phyloP scores from a whole-genome alignment of 2,329 filamentous ascomycete genomes.

The Mollisiaceae sp. region DNA sequence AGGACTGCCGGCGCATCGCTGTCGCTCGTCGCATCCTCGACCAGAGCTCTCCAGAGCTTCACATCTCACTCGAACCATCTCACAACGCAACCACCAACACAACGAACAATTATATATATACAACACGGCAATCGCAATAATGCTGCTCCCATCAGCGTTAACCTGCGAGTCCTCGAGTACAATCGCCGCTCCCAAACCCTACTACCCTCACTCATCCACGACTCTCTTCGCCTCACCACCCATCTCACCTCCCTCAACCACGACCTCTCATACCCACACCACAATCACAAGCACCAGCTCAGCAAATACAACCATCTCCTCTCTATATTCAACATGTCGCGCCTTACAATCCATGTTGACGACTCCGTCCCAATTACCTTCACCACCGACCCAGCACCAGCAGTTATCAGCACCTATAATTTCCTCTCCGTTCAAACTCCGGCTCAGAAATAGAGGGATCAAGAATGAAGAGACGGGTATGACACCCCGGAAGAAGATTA shows the following conservation, averaged over 20 bases:
- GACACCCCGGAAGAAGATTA: constrained; percentile 48
- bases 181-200: constrained; percentile 48
- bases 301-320: constrained; percentile 54
- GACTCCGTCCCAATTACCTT: constrained; percentile 37
- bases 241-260: constrained; percentile 53
- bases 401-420: constrained; percentile 21
- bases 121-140: constrained; percentile 41
- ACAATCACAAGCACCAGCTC: constrained; percentile 52
- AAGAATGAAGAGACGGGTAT: constrained; percentile 29
- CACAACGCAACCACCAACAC: constrained; percentile 1
- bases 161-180: constrained; percentile 53
- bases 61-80: background rate
- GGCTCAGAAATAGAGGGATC: constrained; percentile 55
- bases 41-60: constrained; percentile 11
- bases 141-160: constrained; percentile 65
- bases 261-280: constrained; percentile 51
- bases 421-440: constrained; percentile 54
- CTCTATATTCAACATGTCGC: constrained; percentile 64
- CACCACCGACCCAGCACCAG: constrained; percentile 24
- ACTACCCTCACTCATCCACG: constrained; percentile 39
- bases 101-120: constrained; percentile 6
- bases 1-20: constrained; percentile 34
- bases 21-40: constrained; percentile 24
- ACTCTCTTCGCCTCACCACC: constrained; percentile 62
- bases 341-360: constrained; percentile 64